Evolutionary conservation across 176 grass and related monocot species (phyloP), one percentile per base, ranked within the genome.

Genomic region (Phyllostachys edulis): DNA sequence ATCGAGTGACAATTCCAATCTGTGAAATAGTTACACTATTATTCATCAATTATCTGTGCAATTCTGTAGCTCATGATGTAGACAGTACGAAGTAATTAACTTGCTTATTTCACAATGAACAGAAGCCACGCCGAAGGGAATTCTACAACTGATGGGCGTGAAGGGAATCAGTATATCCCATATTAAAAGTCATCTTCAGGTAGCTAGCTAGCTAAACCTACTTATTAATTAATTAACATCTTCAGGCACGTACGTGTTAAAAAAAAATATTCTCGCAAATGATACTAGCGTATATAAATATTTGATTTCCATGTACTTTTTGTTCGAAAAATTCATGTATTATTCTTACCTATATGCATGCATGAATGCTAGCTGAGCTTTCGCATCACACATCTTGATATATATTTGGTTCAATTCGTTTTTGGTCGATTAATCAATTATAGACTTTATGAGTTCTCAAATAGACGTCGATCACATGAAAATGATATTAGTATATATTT

Each of bases 121-220:
- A 99, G 96, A 89, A 85, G 96, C 96, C 78, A 96, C 96, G 39
- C 96, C 96, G 13, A 99, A 96, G 78, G 74, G 78, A 80, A 99
- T 99, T 86, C 83, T 96, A 55, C 96, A 92, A 67, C 26, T 92
- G 57, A 96, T 99, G 91, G 88, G 89, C 10, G 81, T 66, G 63
- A 94, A 91, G 42, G 93, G 88, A 78, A 76, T 99, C 44, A 96
- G 68, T 29, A 88, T 96, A 80, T 99, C 91, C 85, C 96, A 99
- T 75, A 87, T 99, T 36, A 99, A 99, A 86, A 99, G 96, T 56
- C 93, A 99, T 87, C 96, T 99, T 71, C 96, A 99, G 86, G 94
- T 97, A 90, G 37, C 17, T 63, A 32, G 54, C 18, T 7, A 55
- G 60, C 4, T 7, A 15, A 12, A 63, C 61, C 9, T 29, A 3